Evolutionary conservation across 768 basidiomycete genomes (phyloP).

Genomic region (Mycena albidolilacea): DNA sequence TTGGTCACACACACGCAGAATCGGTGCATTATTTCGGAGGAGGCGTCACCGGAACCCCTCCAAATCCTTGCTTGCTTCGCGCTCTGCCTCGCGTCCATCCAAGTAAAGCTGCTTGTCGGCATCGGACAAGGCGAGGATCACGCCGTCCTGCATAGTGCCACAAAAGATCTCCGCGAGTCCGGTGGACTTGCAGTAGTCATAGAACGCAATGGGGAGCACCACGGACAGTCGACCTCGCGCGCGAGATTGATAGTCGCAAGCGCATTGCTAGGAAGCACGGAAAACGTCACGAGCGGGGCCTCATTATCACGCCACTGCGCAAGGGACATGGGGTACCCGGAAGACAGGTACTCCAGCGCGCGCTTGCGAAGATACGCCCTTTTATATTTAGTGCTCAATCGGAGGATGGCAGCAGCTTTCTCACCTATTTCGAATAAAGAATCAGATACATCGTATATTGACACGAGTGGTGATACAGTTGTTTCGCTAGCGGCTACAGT

Average conservation of each 20-base stretch:
- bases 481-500: conserved; percentile 12
- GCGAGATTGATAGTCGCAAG: conserved; percentile 40
- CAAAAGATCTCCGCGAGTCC: conserved; percentile 18
- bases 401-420: conserved; percentile 38
- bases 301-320: conserved; percentile 35
- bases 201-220: conserved; percentile 42
- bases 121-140: neutral
- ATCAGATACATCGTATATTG: conserved; percentile 1
- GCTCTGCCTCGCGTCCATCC: conserved; percentile 9
- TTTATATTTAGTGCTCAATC: conserved; percentile 43
- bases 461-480: neutral
- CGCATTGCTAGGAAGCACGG: conserved; percentile 28
- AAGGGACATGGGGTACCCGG: conserved; percentile 40
- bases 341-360: conserved; percentile 40
- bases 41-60: neutral
- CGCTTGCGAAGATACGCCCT: conserved; percentile 35
- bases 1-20: neutral
- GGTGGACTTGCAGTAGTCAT: conserved; percentile 37
- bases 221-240: conserved; percentile 36
- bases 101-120: conserved; percentile 16
- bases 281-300: conserved; percentile 35
- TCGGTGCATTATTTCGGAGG: neutral
- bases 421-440: neutral
- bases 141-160: conserved; percentile 8
- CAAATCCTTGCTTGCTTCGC: neutral